Evolutionary conservation across 2,329 filamentous ascomycete genomes (phyloP), one percentile per base, ranked within the genome.

Genomic region (Gyromitra esculenta): DNA sequence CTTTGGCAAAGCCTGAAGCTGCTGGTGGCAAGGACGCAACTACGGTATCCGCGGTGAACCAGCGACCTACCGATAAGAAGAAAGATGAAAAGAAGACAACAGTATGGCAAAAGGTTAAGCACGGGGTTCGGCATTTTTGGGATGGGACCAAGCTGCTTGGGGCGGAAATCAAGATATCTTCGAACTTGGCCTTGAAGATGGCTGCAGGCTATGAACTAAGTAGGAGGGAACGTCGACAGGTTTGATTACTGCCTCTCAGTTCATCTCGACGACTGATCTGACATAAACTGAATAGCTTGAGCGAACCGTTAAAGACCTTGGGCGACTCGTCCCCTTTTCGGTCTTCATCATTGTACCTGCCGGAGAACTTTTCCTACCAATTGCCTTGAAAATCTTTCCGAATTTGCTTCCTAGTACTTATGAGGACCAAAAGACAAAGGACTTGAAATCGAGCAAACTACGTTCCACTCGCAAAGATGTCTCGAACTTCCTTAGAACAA

Each of bases 321-420:
- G 90, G 43, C 94, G 96, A 15, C 86, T 99, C 75, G 92, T 99
- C 13, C 96, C 96, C 15, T 99, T 99, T 84, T 97, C 94, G 6
- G 92, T 97, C 80, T 99, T 99, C 84, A 89, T 99, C 81, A 95
- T 99, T 80, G 94, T 99, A 50, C 96, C 96, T 0, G 97, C 99
- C 80, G 96, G 94, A 75, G 96, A 99, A 85, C 87, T 97, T 45
- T 88, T 99, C 57, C 89, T 98, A 25, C 96, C 96, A 1, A 87
- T 99, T 60, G 96, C 95, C 6, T 88, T 99, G 64, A 96, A 92
- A 85, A 86, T 99, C 59, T 99, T 99, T 89, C 96, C 96, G 83
- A 98, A 98, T 85, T 88, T 99, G 85, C 90, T 99, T 67, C 96
- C 96, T 63, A 97, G 94, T 87, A 99, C 96, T 35, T 99, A 97